Evolutionary conservation across 306 rosid genomes (phyloP), one percentile per base, ranked within the genome.

Genomic region (Dalbergia cochinchinensis): DNA sequence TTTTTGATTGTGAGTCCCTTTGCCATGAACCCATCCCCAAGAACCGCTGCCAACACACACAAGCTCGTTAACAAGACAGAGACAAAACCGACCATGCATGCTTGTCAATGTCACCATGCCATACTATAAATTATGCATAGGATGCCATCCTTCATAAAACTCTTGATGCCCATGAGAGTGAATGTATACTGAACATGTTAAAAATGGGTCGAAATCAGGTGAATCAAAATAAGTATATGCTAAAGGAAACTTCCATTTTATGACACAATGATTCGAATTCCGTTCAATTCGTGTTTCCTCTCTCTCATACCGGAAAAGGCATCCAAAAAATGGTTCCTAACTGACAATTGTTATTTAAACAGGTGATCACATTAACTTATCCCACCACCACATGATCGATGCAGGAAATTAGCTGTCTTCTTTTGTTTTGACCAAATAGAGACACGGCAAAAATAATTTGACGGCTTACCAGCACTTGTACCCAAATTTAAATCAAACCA

Each of bases 1-100:
- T 95, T 95, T 12, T 87, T 58, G 26, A 95, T 66, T 5, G 98
- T 95, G 3, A 95, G 83, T 19, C 89, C 90, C 57, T 77, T 87
- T 0, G 99, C 99, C 98, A 93, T 90, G 90, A 95, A 95, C 14
- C 99, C 98, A 85, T 95, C 99, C 0, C 99, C 99, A 58, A 82
- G 67, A 54, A 95, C 92, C 7, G 91, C 99, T 95, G 85, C 61
- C 18, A 80, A 18, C 4, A 69, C 8, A 45, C n/a, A 55, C 26
- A n/a, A 37, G 41, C 6, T 59, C 11, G 3, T 59, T 59, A 66
- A 35, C 3, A 44, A 8, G n/a, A 22, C 4, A 18, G 4, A 35
- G n/a, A 63, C 71, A 48, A 26, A 63, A 1, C 44, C 54, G 20
- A 42, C 6, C 54, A 42, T 61, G 47, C 12, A 44, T 61, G 61